Conservation (phyloP, 192 early-diverging fungal species). For the Coemansia sp. region DNA sequence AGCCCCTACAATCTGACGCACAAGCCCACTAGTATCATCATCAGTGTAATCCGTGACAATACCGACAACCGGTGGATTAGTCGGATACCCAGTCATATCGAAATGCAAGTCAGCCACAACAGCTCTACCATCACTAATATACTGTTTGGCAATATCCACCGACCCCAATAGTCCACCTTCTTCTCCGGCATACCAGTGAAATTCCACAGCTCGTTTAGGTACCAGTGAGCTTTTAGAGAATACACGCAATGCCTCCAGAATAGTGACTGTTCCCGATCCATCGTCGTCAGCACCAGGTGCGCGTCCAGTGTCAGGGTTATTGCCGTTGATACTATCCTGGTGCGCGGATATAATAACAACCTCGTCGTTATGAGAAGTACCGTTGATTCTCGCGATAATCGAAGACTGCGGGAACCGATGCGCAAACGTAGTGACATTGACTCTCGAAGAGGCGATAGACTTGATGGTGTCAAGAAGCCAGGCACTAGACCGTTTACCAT, state of each 20-base stretch:
- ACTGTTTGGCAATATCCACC: slow-evolving; percentile 73
- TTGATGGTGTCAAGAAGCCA: slow-evolving; percentile 63
- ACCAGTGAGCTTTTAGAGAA: slow-evolving; percentile 64
- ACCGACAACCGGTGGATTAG: slow-evolving; percentile 67
- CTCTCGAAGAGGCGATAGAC: neutral
- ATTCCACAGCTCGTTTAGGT: slow-evolving; percentile 78
- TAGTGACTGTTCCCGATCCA: slow-evolving; percentile 83
- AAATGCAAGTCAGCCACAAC: slow-evolving; percentile 84
- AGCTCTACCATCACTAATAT: slow-evolving; percentile 37
- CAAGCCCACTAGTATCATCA: slow-evolving; percentile 21
- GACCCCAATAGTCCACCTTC: slow-evolving; percentile 89
- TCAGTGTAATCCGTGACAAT: slow-evolving; percentile 83
- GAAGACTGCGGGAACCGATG: slow-evolving; percentile 31
- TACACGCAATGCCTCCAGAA: slow-evolving; percentile 77
- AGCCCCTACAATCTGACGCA: slow-evolving; percentile 15
- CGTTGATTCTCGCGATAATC: slow-evolving; percentile 20
- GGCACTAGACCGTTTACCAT: slow-evolving; percentile 61
- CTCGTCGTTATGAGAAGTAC: slow-evolving; percentile 38
- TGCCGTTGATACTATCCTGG: slow-evolving; percentile 82
- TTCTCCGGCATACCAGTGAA: slow-evolving; percentile 91
- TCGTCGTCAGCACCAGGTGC: slow-evolving; percentile 83
- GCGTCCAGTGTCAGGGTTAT: slow-evolving; percentile 66
- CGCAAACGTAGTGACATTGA: slow-evolving; percentile 5
- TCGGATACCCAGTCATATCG: slow-evolving; percentile 91
- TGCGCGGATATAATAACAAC: slow-evolving; percentile 85